phyloP scores from a whole-genome alignment of 2,329 filamentous ascomycete species.

The Mycosphaerella sp. region DNA sequence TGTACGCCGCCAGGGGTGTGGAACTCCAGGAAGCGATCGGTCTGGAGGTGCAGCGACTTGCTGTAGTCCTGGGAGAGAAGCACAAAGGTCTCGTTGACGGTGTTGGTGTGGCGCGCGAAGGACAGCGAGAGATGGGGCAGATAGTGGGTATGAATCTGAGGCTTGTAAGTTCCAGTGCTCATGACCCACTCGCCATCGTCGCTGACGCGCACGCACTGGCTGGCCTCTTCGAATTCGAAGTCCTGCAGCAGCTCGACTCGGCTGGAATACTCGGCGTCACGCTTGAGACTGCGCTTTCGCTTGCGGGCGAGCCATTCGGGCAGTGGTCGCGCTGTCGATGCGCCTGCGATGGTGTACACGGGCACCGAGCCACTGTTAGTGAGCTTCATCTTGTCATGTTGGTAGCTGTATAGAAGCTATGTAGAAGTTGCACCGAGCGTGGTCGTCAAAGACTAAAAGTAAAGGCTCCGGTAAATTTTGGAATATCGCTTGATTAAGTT shows the following conservation, averaged over 20 bases:
- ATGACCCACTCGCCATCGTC: slow-evolving; percentile 97
- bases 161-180: slow-evolving; percentile 76
- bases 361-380: slow-evolving; percentile 75
- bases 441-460: not conserved
- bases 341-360: slow-evolving; percentile 92
- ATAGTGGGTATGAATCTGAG: slow-evolving; percentile 93
- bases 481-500: too few species aligned
- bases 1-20: slow-evolving; percentile 85
- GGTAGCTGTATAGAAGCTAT: not conserved
- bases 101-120: slow-evolving; percentile 83
- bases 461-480: too few species aligned
- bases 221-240: slow-evolving; percentile 96
- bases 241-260: slow-evolving; percentile 93
- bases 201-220: slow-evolving; percentile 79
- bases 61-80: slow-evolving; percentile 86
- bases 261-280: slow-evolving; percentile 87
- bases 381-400: slow-evolving; percentile 59
- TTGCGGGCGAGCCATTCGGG: slow-evolving; percentile 93
- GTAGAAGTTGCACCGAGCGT: not conserved
- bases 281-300: slow-evolving; percentile 84
- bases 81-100: slow-evolving; percentile 84
- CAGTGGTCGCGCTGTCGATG: slow-evolving; percentile 76
- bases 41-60: slow-evolving; percentile 90
- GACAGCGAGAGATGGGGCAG: slow-evolving; percentile 90
- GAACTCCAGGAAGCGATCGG: slow-evolving; percentile 85